A percentile compares a stretch with the other conserved stretches of the same genome.
phyloP scores from a whole-genome alignment of 192 early-diverging fungal species.

The Backusella mclennaniae region DNA sequence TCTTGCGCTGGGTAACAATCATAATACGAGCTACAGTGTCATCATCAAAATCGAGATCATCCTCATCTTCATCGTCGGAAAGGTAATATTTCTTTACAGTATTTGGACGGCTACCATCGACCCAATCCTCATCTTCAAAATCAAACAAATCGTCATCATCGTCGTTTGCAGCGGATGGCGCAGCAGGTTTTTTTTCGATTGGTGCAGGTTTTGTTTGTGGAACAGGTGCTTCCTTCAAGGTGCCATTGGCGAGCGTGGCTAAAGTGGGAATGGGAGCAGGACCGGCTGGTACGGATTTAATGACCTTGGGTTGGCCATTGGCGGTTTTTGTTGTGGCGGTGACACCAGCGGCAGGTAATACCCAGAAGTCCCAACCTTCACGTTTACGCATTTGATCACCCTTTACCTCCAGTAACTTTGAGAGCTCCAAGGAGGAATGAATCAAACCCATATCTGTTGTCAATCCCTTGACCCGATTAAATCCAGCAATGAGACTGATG shows the following conservation, averaged over 20 bases:
- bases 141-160: slow-evolving; percentile 76
- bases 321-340: neutral
- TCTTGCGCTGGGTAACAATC: slow-evolving; percentile 85
- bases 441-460: slow-evolving; percentile 66
- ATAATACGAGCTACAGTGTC: slow-evolving; percentile 84
- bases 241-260: neutral
- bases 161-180: neutral
- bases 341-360: slow-evolving; percentile 38
- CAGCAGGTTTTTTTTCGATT: neutral
- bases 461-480: slow-evolving; percentile 84
- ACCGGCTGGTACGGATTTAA: slow-evolving; percentile 16
- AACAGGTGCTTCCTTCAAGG: neutral
- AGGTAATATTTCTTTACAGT: slow-evolving; percentile 50
- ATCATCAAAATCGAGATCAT: slow-evolving; percentile 86
- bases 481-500: slow-evolving; percentile 73
- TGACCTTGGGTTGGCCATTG: neutral
- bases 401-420: slow-evolving; percentile 35
- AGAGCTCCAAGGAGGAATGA: slow-evolving; percentile 51
- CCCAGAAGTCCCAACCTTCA: slow-evolving; percentile 86
- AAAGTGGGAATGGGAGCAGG: neutral
- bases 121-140: slow-evolving; percentile 81
- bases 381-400: slow-evolving; percentile 56
- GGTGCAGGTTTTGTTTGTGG: neutral
- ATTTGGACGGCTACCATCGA: slow-evolving; percentile 46
- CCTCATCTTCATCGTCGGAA: slow-evolving; percentile 49